phyloP scores from a whole-genome alignment of 495 filamentous ascomycete genomes.

The Massariosphaeria phaeospora region DNA sequence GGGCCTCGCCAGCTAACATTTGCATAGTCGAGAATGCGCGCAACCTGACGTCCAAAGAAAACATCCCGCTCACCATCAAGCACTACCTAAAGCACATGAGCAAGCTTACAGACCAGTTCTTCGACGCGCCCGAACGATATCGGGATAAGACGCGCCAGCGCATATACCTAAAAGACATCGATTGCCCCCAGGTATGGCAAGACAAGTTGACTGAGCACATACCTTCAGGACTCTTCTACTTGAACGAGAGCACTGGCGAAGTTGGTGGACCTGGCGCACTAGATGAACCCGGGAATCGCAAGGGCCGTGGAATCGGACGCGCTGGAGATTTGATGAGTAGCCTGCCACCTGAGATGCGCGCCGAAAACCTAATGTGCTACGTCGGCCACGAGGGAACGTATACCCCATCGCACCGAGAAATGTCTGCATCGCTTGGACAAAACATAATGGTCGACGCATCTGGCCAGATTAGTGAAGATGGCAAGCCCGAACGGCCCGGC shows the following conservation, averaged over 20 bases:
- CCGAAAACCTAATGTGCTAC: slow-evolving; percentile 97
- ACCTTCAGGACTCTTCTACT: slow-evolving; percentile 74
- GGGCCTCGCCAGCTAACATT: too few species aligned
- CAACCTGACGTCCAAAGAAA: slow-evolving; percentile 61
- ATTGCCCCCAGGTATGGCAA: slow-evolving; percentile 81
- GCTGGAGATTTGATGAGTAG: slow-evolving; percentile 92
- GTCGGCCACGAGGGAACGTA: slow-evolving; percentile 97
- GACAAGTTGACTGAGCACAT: slow-evolving; percentile 70
- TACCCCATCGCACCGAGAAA: slow-evolving; percentile 91
- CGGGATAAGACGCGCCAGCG: slow-evolving; percentile 68
- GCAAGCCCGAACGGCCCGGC: slow-evolving; percentile 66
- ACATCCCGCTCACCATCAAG: slow-evolving; percentile 72
- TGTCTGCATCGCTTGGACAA: slow-evolving; percentile 93
- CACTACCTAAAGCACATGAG: slow-evolving; percentile 86
- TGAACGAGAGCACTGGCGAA: slow-evolving; percentile 69
- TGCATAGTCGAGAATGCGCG: slow-evolving; percentile 61
- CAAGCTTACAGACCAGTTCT: slow-evolving; percentile 68
- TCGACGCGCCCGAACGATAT: slow-evolving; percentile 56
- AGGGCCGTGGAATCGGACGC: slow-evolving; percentile 51
- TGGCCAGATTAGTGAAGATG: slow-evolving; percentile 48
- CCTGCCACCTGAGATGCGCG: slow-evolving; percentile 76
- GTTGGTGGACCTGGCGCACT: slow-evolving; percentile 47
- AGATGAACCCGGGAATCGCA: slow-evolving; percentile 38
- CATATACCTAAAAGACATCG: slow-evolving; percentile 92
- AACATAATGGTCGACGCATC: slow-evolving; percentile 97